Conservation (phyloP, 306 rosid species). For the Lathyrus aphaca region DNA sequence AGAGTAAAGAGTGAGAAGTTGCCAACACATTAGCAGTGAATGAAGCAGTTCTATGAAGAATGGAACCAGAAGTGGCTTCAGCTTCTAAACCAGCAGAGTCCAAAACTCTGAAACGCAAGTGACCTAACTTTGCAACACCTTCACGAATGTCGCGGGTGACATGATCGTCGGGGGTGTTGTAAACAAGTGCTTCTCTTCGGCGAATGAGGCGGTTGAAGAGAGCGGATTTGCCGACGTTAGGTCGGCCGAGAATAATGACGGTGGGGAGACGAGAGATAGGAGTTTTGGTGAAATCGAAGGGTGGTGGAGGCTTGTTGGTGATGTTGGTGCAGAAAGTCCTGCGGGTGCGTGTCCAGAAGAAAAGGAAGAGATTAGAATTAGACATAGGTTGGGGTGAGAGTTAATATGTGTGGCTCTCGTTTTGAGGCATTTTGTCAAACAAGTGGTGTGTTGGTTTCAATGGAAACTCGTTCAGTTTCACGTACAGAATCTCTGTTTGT, state of each 20-base stretch:
- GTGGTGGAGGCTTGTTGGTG: not conserved
- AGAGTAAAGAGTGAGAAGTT: constrained; percentile 67
- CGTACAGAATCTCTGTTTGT: too few relatives aligned
- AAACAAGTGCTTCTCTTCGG: constrained; percentile 93
- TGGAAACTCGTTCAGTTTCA: not conserved
- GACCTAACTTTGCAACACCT: constrained; percentile 87
- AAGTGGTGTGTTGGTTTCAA: not conserved
- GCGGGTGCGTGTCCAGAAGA: constrained; percentile 5
- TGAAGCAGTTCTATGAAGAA: constrained; percentile 83
- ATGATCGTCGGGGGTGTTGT: constrained; percentile 90
- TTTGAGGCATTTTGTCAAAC: constrained; percentile 25
- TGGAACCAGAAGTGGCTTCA: constrained; percentile 71
- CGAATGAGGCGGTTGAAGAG: constrained; percentile 61
- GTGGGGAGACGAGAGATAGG: constrained; percentile 35
- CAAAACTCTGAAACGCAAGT: constrained; percentile 83
- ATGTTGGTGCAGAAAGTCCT: constrained; percentile 27
- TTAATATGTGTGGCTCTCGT: not conserved
- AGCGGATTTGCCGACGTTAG: constrained; percentile 48
- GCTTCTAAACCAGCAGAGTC: constrained; percentile 96
- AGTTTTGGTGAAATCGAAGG: constrained; percentile 35
- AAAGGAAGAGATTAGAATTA: not conserved
- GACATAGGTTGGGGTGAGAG: not conserved
- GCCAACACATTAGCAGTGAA: constrained; percentile 75
- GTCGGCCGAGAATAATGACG: constrained; percentile 44
- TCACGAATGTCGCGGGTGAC: constrained; percentile 93